Evolutionary conservation across 2,329 filamentous ascomycete species (phyloP).

Genomic region (Xylariaceae sp.): DNA sequence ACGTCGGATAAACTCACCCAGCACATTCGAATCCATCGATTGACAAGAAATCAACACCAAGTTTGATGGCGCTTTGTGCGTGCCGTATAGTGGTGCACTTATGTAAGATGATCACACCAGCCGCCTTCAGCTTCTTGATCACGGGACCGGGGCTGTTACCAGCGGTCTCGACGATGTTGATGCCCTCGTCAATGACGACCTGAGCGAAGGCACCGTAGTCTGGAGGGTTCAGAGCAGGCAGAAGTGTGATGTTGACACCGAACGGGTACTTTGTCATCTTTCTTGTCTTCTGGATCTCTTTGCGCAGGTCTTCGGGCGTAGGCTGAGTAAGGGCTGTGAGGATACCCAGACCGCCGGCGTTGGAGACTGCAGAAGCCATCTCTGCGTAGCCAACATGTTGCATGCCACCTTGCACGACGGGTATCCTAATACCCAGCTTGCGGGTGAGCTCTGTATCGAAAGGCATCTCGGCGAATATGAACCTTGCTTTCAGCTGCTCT

Average conservation of each 20-base stretch:
- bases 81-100: conserved; percentile 98
- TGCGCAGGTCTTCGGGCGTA: conserved; percentile 84
- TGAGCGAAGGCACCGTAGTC: conserved; percentile 91
- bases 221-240: conserved; percentile 84
- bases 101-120: conserved; percentile 78
- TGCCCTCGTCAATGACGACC: conserved; percentile 88
- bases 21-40: conserved; percentile 99
- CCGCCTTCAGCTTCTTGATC: conserved; percentile 82
- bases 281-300: conserved; percentile 86
- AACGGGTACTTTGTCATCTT: conserved; percentile 78
- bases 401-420: conserved; percentile 84
- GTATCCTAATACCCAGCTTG: conserved; percentile 59
- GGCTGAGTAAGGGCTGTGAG: conserved; percentile 90
- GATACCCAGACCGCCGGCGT: conserved; percentile 79
- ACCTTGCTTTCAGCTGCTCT: neutral
- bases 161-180: conserved; percentile 88
- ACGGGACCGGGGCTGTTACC: conserved; percentile 87
- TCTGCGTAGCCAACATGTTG: conserved; percentile 82
- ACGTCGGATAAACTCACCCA: conserved; percentile 43
- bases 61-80: conserved; percentile 84
- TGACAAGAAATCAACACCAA: conserved; percentile 93
- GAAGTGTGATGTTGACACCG: conserved; percentile 90
- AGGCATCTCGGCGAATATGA: conserved; percentile 43
- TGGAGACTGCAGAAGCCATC: conserved; percentile 72
- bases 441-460: conserved; percentile 58